Evolutionary conservation across 495 filamentous ascomycete species (phyloP), one percentile per base, ranked within the genome.

Genomic region (Aspergillus coremiiformis): DNA sequence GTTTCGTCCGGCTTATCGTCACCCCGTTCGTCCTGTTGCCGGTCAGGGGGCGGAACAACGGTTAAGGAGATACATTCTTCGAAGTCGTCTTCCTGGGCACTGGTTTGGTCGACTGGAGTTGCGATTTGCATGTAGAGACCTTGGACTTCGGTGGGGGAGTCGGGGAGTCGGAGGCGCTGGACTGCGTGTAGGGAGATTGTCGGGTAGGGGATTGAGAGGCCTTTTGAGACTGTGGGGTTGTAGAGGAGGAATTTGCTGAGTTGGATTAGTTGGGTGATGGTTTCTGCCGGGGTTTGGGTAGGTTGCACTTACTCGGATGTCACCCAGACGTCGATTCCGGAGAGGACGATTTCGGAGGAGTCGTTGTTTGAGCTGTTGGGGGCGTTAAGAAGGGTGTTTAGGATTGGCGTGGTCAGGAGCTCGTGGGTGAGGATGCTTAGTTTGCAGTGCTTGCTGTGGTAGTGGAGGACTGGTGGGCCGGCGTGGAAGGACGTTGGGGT

Each of bases 181-280:
- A 90, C 81, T 8, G 91, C 93, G 67, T 98, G 93, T 9, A 97
- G 82, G 24, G 84, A 86, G 62, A 98, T 89, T 27, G 82, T 70
- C 4, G 87, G 89, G 73, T 96, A 98, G 12, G 90, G 86, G 52
- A 98, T 90, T 33, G 83, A 77, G 45, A 95, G 61, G 45, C 90
- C 91, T 3, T 67, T 69, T 27, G 74, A 68, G 41, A 71, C 73
- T 17, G 78, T 47, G 43, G 78, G 67, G 63, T 81, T 85, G 74
- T 81, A 92, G 56, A 95, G 68, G 41, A 81, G 79, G 53, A 96
- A 75, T 69, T 84, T 83, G 45, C 89, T 94, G 51, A 47, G 37
- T 10, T 37, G 29, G 15, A 41, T 20, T 11, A 35, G 29, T 44
- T 55, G 10, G 15, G 7, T 30, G 21, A 55, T 58, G 35, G 20